A percentile compares a stretch with the other conserved stretches of the same genome.
These are phyloP conservation scores for Nepenthes mirabilis DNA, from an alignment of 148 eudicot genomes.

Conservation along the genomic window DNA sequence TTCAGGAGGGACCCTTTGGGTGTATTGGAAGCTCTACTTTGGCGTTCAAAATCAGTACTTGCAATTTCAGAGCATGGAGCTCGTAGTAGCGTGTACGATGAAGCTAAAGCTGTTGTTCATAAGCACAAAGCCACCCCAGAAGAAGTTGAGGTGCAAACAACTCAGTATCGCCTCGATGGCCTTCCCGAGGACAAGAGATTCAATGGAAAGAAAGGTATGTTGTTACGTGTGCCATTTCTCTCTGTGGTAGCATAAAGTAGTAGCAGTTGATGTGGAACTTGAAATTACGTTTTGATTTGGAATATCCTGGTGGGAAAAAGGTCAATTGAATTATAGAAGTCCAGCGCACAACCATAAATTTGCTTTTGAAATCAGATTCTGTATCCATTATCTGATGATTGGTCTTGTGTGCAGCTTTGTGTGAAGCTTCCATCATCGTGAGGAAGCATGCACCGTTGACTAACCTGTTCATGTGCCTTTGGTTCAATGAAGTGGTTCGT, in stretches of 20 bases:
- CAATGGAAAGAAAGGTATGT: constrained; percentile 73
- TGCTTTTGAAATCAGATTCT: not conserved
- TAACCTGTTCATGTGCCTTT: constrained; percentile 81
- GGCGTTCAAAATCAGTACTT: constrained; percentile 66
- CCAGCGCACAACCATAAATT: not conserved
- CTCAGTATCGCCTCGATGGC: constrained; percentile 71
- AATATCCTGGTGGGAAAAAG: too few species aligned
- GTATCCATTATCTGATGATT: not conserved
- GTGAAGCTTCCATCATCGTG: constrained; percentile 82
- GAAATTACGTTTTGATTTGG: too few species aligned
- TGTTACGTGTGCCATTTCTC: not conserved
- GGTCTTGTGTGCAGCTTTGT: constrained; percentile 55
- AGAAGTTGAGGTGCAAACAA: constrained; percentile 78
- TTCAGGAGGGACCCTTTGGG: constrained; percentile 94
- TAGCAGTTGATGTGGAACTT: too few species aligned
- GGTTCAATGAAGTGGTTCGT: constrained; percentile 98
- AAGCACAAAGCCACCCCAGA: constrained; percentile 93
- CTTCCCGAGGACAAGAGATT: constrained; percentile 85
- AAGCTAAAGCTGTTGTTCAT: constrained; percentile 87
- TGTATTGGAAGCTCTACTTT: constrained; percentile 81
- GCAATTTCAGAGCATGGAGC: constrained; percentile 98
- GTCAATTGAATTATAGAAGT: not conserved
- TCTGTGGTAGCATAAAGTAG: not conserved
- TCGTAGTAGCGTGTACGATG: constrained; percentile 92
- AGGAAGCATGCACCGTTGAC: constrained; percentile 77